A percentile compares a stretch with the other conserved stretches of the same genome.
Conservation (phyloP, 129 eudicot species). For the Artemisia annua region DNA sequence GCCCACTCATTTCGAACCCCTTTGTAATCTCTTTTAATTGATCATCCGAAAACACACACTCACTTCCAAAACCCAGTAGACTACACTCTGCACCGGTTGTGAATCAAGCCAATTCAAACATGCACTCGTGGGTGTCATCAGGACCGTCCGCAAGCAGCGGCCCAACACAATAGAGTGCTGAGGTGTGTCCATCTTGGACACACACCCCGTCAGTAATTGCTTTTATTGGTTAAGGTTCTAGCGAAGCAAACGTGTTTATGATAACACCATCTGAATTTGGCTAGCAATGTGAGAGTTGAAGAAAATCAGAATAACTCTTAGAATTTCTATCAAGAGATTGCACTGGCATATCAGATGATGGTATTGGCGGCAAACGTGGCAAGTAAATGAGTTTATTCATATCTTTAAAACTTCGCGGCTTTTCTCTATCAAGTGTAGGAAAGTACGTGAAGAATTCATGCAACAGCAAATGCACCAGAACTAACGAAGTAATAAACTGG, state of each 20-base stretch:
- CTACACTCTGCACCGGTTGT: conserved; percentile 45
- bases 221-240: conserved; percentile 34
- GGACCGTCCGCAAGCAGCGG: conserved; percentile 31
- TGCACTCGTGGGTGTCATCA: conserved; percentile 22
- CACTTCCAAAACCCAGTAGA: conserved; percentile 57
- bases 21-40: conserved; percentile 57
- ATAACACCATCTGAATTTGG: conserved; percentile 44
- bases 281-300: background rate
- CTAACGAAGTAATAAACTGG: conserved; percentile 45
- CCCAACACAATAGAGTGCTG: conserved; percentile 43
- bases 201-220: conserved; percentile 28
- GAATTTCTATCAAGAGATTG: conserved; percentile 26
- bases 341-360: conserved; percentile 23
- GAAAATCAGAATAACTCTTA: conserved; percentile 12
- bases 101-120: conserved; percentile 49
- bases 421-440: conserved; percentile 19
- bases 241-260: conserved; percentile 39
- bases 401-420: conserved; percentile 32
- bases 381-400: conserved; percentile 16
- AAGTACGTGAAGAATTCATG: conserved; percentile 23
- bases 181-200: conserved; percentile 27
- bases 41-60: conserved; percentile 42
- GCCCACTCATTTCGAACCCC: conserved; percentile 50
- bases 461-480: conserved; percentile 36
- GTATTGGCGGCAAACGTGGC: conserved; percentile 45